These are phyloP conservation scores for Magnaporthiopsis incrustans DNA, from an alignment of 2,329 filamentous ascomycete genomes.

Conservation along the genomic window DNA sequence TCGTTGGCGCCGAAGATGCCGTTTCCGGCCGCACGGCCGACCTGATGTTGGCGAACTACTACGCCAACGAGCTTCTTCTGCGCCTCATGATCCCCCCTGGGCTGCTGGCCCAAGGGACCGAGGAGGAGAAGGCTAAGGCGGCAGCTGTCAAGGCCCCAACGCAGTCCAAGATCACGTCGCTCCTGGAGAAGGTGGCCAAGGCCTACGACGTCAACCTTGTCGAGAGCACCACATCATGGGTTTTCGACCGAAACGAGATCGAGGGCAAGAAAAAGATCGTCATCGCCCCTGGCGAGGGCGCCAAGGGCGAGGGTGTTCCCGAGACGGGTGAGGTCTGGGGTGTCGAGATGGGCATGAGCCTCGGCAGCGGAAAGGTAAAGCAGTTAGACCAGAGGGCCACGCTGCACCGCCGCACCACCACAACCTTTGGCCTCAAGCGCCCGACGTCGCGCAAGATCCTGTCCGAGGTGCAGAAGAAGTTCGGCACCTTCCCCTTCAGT, in stretches of 20 bases:
- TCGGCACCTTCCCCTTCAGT: conserved; percentile 96
- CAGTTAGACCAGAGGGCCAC: conserved; percentile 79
- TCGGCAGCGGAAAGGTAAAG: conserved; percentile 94
- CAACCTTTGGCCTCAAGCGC: conserved; percentile 89
- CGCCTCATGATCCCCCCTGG: conserved; percentile 89
- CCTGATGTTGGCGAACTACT: conserved; percentile 83
- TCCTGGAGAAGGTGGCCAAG: conserved; percentile 88
- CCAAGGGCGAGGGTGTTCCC: conserved; percentile 82
- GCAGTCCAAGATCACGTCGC: conserved; percentile 75
- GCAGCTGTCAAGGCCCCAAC: conserved; percentile 72
- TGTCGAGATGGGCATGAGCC: conserved; percentile 87
- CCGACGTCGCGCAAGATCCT: conserved; percentile 87
- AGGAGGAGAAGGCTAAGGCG: conserved; percentile 94
- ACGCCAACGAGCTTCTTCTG: conserved; percentile 90
- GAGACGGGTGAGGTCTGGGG: conserved; percentile 95
- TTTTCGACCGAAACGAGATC: conserved; percentile 95
- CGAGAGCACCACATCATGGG: conserved; percentile 96
- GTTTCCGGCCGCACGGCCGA: conserved; percentile 76
- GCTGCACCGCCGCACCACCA: conserved; percentile 84
- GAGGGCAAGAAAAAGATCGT: conserved; percentile 98
- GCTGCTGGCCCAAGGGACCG: conserved; percentile 69
- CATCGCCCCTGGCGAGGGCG: conserved; percentile 73
- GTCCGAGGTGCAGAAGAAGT: conserved; percentile 94
- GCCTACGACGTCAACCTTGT: conserved; percentile 86
- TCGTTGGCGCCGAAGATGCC: conserved; percentile 58